Percentiles rank a stretch among this genome's conserved stretches.
These are phyloP conservation scores for Colletotrichum nymphaeae DNA, from an alignment of 2,329 filamentous ascomycete genomes.

Conservation along the genomic window DNA sequence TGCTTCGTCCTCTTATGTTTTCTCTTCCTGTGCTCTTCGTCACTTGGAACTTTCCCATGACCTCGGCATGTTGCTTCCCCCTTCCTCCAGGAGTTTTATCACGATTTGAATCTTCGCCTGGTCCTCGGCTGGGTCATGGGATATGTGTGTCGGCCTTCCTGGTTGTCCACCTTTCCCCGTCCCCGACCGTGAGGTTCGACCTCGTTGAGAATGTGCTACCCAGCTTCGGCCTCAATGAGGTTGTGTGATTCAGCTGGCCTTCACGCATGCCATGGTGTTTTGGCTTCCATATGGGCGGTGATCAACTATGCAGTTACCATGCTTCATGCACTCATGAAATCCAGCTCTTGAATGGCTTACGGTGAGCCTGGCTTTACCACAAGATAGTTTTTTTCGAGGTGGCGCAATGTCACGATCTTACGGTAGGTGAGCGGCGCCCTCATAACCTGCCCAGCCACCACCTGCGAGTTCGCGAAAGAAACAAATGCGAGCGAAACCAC, in stretches of 20 bases:
- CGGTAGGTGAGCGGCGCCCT: too few species aligned
- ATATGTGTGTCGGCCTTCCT: background rate
- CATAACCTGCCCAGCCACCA: background rate
- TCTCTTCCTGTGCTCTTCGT: background rate
- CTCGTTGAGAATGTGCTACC: background rate
- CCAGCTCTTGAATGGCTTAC: background rate
- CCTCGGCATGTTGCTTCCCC: background rate
- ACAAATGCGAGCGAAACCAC: background rate
- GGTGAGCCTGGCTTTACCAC: background rate
- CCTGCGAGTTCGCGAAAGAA: background rate
- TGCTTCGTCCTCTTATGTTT: background rate
- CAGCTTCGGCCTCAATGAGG: background rate
- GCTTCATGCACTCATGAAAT: background rate
- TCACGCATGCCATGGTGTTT: background rate
- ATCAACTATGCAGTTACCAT: background rate
- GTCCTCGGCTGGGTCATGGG: background rate
- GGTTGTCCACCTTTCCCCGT: background rate
- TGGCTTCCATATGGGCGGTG: background rate
- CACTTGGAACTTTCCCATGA: background rate
- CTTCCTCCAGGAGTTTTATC: background rate
- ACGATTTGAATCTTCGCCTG: background rate
- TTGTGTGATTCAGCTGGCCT: background rate
- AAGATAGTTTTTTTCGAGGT: too few species aligned
- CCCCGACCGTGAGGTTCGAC: conserved; percentile 8
- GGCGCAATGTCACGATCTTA: background rate